These are phyloP conservation scores for Phytopythium helicoides DNA, from an alignment of 352 stramenopile species.

Conservation along the genomic window DNA sequence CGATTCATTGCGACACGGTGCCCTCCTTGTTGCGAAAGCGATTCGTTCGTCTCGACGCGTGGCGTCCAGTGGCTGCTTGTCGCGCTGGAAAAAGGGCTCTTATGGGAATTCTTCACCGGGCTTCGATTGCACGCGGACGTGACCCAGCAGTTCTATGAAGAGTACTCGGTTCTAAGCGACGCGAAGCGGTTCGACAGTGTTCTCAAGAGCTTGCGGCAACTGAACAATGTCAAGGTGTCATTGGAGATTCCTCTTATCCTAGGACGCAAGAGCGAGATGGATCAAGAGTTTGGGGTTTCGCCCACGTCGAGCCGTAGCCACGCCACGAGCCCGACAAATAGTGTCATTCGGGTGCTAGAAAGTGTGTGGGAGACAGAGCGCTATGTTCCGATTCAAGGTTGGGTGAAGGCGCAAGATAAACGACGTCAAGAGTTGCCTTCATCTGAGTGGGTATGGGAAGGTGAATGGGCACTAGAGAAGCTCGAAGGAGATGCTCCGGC, in stretches of 20 bases:
- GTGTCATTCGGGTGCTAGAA: slow-evolving; percentile 53
- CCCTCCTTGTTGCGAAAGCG: slow-evolving; percentile 43
- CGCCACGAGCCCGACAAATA: slow-evolving; percentile 5
- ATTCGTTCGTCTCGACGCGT: slow-evolving; percentile 66
- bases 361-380: slow-evolving; percentile 70
- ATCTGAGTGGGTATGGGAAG: slow-evolving; percentile 82
- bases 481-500: slow-evolving; percentile 14
- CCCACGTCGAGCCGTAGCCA: slow-evolving; percentile 10
- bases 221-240: slow-evolving; percentile 46
- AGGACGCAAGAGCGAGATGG: slow-evolving; percentile 38
- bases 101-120: slow-evolving; percentile 58
- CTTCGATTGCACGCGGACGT: slow-evolving; percentile 38
- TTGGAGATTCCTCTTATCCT: slow-evolving; percentile 55
- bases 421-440: slow-evolving; percentile 58
- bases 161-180: slow-evolving; percentile 44
- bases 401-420: slow-evolving; percentile 59
- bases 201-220: slow-evolving; percentile 39
- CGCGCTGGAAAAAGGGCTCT: slow-evolving; percentile 52
- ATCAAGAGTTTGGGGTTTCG: slow-evolving; percentile 38
- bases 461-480: slow-evolving; percentile 68
- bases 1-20: slow-evolving; percentile 55
- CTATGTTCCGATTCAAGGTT: slow-evolving; percentile 73
- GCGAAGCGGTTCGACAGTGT: slow-evolving; percentile 41
- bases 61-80: slow-evolving; percentile 72
- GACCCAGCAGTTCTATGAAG: slow-evolving; percentile 57